Conservation (phyloP, 495 filamentous ascomycete species). For the Ascobolus immersus region DNA sequence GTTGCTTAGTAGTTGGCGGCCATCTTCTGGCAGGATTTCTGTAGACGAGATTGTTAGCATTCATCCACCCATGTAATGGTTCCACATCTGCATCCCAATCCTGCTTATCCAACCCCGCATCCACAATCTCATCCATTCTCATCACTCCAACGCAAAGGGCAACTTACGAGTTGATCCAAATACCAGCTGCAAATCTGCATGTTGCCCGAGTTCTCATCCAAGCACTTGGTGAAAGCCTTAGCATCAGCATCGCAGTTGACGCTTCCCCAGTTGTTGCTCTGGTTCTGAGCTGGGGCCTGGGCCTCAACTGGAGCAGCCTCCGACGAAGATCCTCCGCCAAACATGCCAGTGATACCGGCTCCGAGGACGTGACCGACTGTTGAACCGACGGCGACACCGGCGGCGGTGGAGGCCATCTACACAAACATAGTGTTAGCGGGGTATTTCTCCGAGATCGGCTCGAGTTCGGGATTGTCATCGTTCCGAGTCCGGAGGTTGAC, state of each 20-base stretch:
- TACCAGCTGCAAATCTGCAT: constrained; percentile 97
- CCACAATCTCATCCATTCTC: background rate
- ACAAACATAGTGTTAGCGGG: background rate
- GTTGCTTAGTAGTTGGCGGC: constrained; percentile 55
- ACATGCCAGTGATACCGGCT: constrained; percentile 19
- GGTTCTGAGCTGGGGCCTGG: constrained; percentile 19
- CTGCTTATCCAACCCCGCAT: background rate
- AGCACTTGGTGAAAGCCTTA: constrained; percentile 69
- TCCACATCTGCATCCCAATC: constrained; percentile 1
- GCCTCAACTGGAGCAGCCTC: constrained; percentile 22
- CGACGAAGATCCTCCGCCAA: constrained; percentile 35
- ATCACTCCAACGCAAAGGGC: constrained; percentile 1
- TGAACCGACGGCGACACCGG: constrained; percentile 84
- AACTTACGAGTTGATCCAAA: constrained; percentile 59
- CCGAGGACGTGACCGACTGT: constrained; percentile 87
- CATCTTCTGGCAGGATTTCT: constrained; percentile 84
- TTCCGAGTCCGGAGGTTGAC: background rate
- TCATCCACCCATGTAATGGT: too few relatives aligned
- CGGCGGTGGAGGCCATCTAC: constrained; percentile 58
- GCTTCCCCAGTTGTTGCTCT: constrained; percentile 15
- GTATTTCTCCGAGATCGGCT: background rate
- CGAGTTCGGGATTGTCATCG: background rate
- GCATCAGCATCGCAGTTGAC: constrained; percentile 56
- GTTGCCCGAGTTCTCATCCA: constrained; percentile 80
- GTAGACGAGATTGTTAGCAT: constrained; percentile 2